Base-by-base conservation (phyloP, 306 rosid species). In the Vigna mungo region DNA sequence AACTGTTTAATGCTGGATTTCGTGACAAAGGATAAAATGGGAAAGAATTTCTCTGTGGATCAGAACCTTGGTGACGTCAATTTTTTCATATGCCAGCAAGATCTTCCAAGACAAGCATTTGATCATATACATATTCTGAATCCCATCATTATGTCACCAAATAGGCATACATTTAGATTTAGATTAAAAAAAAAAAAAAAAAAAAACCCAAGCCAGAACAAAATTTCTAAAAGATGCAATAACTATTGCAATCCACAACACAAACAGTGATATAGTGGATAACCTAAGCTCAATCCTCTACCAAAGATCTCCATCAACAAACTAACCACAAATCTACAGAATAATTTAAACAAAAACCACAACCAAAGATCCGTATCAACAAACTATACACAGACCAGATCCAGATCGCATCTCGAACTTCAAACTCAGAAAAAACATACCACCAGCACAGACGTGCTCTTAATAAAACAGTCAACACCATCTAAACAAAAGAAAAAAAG, bases 341-440 rank as follows among this genome's bases (percentile, higher is more conserved):
- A 51, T 2, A n/a, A 51, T 51, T 51, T 18, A n/a, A 51, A 15
- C 18, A 51, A 7, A 51, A 74, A 37, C 43, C 32, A 13, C 44
- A 15, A 18, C 71, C 79, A 82, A 60, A 64, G 65, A 53, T 56
- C 72, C 52, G 32, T 25, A 11, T 3, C 21, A 41, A 34, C 72
- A 79, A 74, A 61, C 69, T 36, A 78, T 32, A 82, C 61, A 48
- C 25, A 68, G 20, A 49, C 52, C 75, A 74, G 71, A 79, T 68
- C 81, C 69, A 66, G 53, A 66, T 59, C 17, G 21, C 4, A 1
- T 15, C 39, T 49, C 73, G 18, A 75, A 75, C 58, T 18, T 46
- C 16, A 74, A 72, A 14, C 59, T 3, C n/a, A 21, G 8, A 37
- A 37, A 64, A 52, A 53, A 36, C 52, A 81, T 3, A 44, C 27